Evolutionary conservation across 805 yeast genomes (phyloP), one percentile per base, ranked within the genome.

Genomic region (Lachancea sp.): DNA sequence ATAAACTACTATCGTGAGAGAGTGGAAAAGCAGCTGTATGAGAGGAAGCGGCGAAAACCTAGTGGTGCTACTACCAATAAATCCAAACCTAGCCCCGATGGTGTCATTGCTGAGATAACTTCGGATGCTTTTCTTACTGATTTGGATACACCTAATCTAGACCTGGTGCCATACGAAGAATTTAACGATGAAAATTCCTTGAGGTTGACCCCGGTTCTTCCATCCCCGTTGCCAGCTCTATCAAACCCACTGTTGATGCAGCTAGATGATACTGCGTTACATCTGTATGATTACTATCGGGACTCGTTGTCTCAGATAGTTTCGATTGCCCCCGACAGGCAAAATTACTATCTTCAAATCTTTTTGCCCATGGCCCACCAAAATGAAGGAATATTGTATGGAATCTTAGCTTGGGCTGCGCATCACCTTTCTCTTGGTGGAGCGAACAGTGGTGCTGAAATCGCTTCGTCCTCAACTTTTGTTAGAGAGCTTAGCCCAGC

Each of bases 371-470:
- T 77, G 64, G 82, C 84, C 0, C 57, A 65, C 33, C 58, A 56
- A 16, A 73, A 75, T 43, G 65, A 65, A 24, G 69, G 78, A 2
- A 70, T 77, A 3, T 54, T 78, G 21, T 68, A 70, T 45, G 69
- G 73, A 0, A 55, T 80, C 6, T 67, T 78, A 21, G 80, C 82
- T 0, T 80, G 84, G 84, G 80, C 67, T 3, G 68, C 65, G 0
- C 64, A 50, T 33, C 58, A 54, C 36, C 39, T 54, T 34, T 49
- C 56, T 8, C 51, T 52, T 12, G 31, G 41, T 15, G 33, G 25
- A 11, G 18, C 28, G 5, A 21, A 17, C 16, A 12, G 30, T 24
- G 25, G 7, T 8, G 18, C 34, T 9, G 8, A 15, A n/a, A 12
- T 16, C 21, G 21, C 12, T 8, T 17, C 15, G 12, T 3, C 18